Base-by-base conservation (phyloP, 208 protist species). In the Tritrichomonas musculus region DNA sequence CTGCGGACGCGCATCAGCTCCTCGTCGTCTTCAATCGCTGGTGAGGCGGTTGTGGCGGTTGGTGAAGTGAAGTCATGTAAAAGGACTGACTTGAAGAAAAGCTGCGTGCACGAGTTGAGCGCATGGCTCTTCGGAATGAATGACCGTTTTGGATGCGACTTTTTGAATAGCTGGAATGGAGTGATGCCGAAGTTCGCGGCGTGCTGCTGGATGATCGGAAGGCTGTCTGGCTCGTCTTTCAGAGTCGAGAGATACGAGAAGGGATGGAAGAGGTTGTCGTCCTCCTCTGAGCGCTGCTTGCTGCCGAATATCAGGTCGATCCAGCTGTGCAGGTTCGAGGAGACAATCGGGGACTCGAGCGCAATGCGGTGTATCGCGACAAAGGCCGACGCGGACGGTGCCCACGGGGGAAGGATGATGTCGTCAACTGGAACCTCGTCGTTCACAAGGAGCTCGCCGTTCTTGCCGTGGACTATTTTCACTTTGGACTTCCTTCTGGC, bases 251-350 rank as follows among this genome's bases (percentile, higher is more conserved):
- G 27, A 69, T 69, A 33, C 30, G 64, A 69, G 27, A 33, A 69
- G 3, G 64, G 64, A 69, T 69, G 64, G 30, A n/a, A 69, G 17
- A 69, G 25, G 30, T 69, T 69, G 30, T 69, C 27, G 30, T n/a
- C 11, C 30, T 69, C 25, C 30, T 33, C 27, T 69, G 27, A 69
- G 30, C 27, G 22, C 30, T 69, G 64, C 30, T 69, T 69, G 27
- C 20, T 33, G 39, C 98, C 98, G 95, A 99, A 99, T 57, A 99
- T 97, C 36, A 99, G 97, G 94, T 99, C 98, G 93, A 99, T 97
- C 98, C 98, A 99, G 50, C 97, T 93, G 94, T 98, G 96, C 82
- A 99, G 94, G 77, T 97, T 94, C 25, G 53, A 84, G 22, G 96
- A 97, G 4, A 99, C 98, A 57, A 94, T 73, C 17, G 93, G 92